These are phyloP conservation scores for Beauveria sp. DNA, from an alignment of 2,329 filamentous ascomycete genomes.

Conservation along the genomic window DNA sequence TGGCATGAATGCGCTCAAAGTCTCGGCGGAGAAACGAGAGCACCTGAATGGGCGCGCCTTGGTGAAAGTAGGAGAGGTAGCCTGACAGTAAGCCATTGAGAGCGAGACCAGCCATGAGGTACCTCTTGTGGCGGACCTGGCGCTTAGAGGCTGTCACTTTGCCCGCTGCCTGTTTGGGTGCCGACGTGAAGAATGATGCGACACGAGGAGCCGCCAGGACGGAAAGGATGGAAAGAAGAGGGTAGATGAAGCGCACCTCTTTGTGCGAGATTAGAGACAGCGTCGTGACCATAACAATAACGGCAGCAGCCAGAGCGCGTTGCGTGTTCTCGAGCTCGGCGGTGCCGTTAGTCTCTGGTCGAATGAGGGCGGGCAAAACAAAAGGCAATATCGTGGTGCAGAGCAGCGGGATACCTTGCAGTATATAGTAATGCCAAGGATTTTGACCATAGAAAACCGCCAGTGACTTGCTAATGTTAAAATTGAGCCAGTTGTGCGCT, in stretches of 20 bases:
- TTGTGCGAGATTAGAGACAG: constrained; percentile 87
- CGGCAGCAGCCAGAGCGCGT: constrained; percentile 44
- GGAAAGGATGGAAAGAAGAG: constrained; percentile 79
- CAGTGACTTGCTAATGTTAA: constrained; percentile 82
- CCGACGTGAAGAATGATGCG: constrained; percentile 53
- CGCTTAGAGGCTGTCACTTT: constrained; percentile 20
- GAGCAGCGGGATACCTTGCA: constrained; percentile 80
- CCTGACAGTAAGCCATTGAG: constrained; percentile 63
- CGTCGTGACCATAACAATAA: constrained; percentile 49
- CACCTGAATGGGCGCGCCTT: constrained; percentile 70
- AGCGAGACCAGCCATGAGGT: constrained; percentile 51
- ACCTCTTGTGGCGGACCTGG: constrained; percentile 41
- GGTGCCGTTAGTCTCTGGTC: constrained; percentile 28
- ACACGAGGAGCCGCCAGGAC: constrained; percentile 65
- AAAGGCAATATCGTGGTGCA: constrained; percentile 81
- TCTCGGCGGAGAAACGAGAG: constrained; percentile 67
- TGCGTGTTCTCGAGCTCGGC: constrained; percentile 22
- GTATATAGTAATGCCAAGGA: constrained; percentile 86
- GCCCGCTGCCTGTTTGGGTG: constrained; percentile 20
- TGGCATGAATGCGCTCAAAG: constrained; percentile 52
- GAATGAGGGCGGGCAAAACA: constrained; percentile 56
- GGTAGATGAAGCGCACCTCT: constrained; percentile 94
- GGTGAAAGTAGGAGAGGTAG: constrained; percentile 71
- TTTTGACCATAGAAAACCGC: constrained; percentile 91
- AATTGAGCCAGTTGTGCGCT: constrained; percentile 76